Base-by-base conservation (phyloP, 306 rosid species). In the Cotoneaster glaucophyllus region DNA sequence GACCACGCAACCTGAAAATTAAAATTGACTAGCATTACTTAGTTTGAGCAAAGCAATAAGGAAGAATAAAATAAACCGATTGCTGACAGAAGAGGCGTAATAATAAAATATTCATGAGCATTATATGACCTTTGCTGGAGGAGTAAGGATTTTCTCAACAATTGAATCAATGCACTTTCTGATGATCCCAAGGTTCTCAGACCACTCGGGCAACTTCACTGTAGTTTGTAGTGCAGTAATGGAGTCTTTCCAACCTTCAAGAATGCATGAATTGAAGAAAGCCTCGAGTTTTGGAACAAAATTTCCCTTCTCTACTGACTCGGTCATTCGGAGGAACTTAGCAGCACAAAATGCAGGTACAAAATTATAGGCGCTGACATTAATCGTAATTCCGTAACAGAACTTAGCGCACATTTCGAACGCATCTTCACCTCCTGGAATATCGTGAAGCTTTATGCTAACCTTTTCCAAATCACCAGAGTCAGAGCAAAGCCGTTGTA, bases 231-330 rank as follows among this genome's bases (percentile, higher is more conserved):
- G 82, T 14, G 98, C 73, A 19, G 76, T 78, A 67, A 95, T 86
- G 56, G 98, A 89, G 84, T 95, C 99, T 69, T 95, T 95, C 99
- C 99, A 95, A 37, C 98, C 99, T 64, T 84, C 88, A 18, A 95
- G 94, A 75, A 95, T 86, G 84, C 99, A 92, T 3, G 97, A 90
- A 82, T 79, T 67, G 80, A 95, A 86, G 90, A 95, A 95, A 56
- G 97, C 82, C 75, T 95, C 97, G 4, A 95, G 99, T 81, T 95
- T 95, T 11, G 85, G 70, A 3, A 88, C 82, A 44, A 92, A 85
- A 81, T 92, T 95, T 58, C 98, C 99, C 83, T 84, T 89, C 73
- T 85, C 90, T 26, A 81, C 67, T 26, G 92, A 83, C 63, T 95
- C 98, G 11, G 78, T 86, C 99, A 95, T 95, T 71, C 85, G 81